Evolutionary conservation across 164 flowering plant species (phyloP).

Genomic region (Magnolia sinica): DNA sequence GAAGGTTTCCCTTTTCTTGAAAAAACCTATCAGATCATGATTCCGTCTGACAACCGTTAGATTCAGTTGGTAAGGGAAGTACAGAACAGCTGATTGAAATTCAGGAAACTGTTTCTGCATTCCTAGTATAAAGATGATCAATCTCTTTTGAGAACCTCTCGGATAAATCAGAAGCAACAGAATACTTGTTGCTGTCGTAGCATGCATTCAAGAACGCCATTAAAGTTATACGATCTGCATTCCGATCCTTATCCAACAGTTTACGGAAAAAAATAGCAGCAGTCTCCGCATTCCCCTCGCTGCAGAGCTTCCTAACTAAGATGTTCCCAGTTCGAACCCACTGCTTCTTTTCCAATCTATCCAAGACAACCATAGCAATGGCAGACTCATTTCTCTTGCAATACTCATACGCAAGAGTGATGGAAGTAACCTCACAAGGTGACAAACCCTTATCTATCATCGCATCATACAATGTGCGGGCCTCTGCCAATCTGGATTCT

Average conservation of each 20-base stretch:
- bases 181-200: conserved; percentile 56
- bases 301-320: conserved; percentile 76
- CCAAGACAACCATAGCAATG: conserved; percentile 56
- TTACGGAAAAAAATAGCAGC: conserved; percentile 64
- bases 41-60: too few species aligned
- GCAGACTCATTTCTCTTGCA: conserved; percentile 62
- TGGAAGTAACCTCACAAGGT: conserved; percentile 90
- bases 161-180: conserved; percentile 62
- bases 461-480: conserved; percentile 48
- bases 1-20: too few species aligned
- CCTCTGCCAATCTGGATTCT: conserved; percentile 64
- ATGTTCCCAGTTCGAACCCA: conserved; percentile 74
- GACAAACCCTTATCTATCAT: conserved; percentile 73
- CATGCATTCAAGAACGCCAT: conserved; percentile 77
- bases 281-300: conserved; percentile 65
- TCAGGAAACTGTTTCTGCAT: background rate
- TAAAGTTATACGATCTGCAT: conserved; percentile 51
- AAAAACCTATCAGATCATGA: too few species aligned
- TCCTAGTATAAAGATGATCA: conserved; percentile 22
- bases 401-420: conserved; percentile 76
- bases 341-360: conserved; percentile 57
- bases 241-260: conserved; percentile 52
- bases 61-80: background rate
- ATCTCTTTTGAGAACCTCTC: conserved; percentile 46
- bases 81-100: background rate